Base-by-base conservation (phyloP, 2,329 filamentous ascomycete species). In the Penicillium sp. region DNA sequence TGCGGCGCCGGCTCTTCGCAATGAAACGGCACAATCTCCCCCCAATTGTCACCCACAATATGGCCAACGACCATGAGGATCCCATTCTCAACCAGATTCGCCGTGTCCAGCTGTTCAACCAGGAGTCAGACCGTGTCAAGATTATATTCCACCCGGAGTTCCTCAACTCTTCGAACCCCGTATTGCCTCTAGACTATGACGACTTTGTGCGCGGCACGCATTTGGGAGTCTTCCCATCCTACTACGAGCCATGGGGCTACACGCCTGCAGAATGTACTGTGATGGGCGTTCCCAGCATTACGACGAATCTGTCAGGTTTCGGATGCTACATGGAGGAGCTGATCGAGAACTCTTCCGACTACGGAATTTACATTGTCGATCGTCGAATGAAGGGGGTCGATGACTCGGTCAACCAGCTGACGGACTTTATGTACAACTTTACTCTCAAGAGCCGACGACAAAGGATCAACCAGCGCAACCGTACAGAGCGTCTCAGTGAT, bases 271-370 rank as follows among this genome's bases (percentile, higher is more conserved):
- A 98, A 79, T 99, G 95, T 79, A 98, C 95, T 0, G 95, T 98
- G 66, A 98, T 98, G 95, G 95, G 95, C 71, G 93, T 99, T 46
- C 95, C 95, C 48, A 97, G 92, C 78, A 97, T 99, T 79, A 98
- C 95, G 11, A 98, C 94, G 30, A 99, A 99, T 79, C 83, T 99
- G 49, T 98, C 95, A 7, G 95, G 95, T 21, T 99, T 99, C 73
- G 95, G 95, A 54, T 98, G 95, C 80, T 98, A 99, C 79, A 99
- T 99, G 95, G 95, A 99, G 79, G 95, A 98, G 79, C 82, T 98
- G 69, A 98, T 99, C 68, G 94, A 98, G 80, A 98, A 98, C 79
- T 96, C 94, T 46, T 91, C 91, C 67, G 95, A 99, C 79, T 98
- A 99, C 74, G 95, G 95, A 68, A 98, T 99, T 79, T 98, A 98